phyloP scores from a whole-genome alignment of 495 filamentous ascomycete genomes.

The Wilcoxina mikolae region DNA sequence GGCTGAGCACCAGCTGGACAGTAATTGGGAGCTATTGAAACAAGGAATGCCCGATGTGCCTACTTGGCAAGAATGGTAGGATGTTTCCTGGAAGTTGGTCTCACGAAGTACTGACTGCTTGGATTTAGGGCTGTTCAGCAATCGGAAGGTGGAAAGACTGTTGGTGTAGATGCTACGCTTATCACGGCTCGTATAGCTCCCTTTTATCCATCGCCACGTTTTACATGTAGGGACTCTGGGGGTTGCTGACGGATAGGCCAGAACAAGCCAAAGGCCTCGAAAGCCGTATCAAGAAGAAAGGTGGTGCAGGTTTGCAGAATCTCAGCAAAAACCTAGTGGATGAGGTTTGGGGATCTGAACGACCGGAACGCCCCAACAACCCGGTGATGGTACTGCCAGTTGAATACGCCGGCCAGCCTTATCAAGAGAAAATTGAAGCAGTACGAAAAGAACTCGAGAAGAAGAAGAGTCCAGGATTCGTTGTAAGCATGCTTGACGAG shows the following conservation, averaged over 20 bases:
- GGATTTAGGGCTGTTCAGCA: constrained; percentile 68
- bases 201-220: not conserved
- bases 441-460: constrained; percentile 83
- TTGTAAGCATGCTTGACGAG: constrained; percentile 93
- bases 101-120: not conserved
- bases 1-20: constrained; percentile 78
- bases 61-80: constrained; percentile 93
- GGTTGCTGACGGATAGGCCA: constrained; percentile 4
- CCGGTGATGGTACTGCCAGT: constrained; percentile 52
- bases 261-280: constrained; percentile 66
- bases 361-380: constrained; percentile 62
- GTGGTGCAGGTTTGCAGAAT: constrained; percentile 56
- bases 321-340: constrained; percentile 76
- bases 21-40: constrained; percentile 85
- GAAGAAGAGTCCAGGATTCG: constrained; percentile 74
- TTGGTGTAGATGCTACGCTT: constrained; percentile 83
- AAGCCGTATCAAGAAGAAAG: constrained; percentile 77
- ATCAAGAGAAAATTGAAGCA: constrained; percentile 69
- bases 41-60: constrained; percentile 85
- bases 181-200: constrained; percentile 50
- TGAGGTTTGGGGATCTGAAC: constrained; percentile 60
- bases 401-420: constrained; percentile 69
- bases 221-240: too few species aligned
- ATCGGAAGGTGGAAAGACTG: constrained; percentile 65
- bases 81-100: not conserved